Percentiles rank a stretch among this genome's conserved stretches.
Conservation (phyloP, 495 filamentous ascomycete genomes). For the Sordaria brevicollis region DNA sequence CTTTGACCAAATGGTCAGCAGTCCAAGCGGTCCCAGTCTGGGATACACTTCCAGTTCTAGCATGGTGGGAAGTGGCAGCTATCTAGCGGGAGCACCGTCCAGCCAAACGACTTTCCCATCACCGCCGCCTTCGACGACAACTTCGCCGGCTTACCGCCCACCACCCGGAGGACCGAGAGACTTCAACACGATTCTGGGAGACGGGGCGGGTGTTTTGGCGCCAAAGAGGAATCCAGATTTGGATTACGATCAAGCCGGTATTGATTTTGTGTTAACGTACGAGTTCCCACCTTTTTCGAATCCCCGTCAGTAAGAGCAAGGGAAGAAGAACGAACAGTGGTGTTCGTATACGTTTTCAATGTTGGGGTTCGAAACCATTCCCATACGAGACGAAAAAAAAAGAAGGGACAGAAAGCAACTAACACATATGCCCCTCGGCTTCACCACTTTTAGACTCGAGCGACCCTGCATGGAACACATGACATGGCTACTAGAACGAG, state of each 20-base stretch:
- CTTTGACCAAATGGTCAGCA: conserved; percentile 36
- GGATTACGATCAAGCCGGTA: conserved; percentile 80
- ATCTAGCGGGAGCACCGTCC: conserved; percentile 18
- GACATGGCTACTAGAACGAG: conserved; percentile 57
- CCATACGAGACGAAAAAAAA: neutral
- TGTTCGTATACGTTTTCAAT: neutral
- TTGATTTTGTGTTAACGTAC: conserved; percentile 96
- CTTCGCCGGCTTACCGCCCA: conserved; percentile 1
- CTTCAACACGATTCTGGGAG: conserved; percentile 8
- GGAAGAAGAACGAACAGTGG: neutral
- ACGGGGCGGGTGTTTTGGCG: conserved; percentile 4
- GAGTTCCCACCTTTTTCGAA: conserved; percentile 28
- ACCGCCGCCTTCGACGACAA: conserved; percentile 28
- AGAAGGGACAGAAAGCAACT: conserved; percentile 5
- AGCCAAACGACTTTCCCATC: conserved; percentile 35
- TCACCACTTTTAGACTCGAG: conserved; percentile 59
- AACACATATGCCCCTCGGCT: conserved; percentile 7
- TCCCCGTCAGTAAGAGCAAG: neutral
- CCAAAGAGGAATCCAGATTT: conserved; percentile 33
- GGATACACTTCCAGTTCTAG: conserved; percentile 45
- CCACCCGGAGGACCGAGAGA: neutral
- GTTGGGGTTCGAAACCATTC: neutral
- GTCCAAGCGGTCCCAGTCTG: conserved; percentile 31
- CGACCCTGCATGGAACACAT: conserved; percentile 91
- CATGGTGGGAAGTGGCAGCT: conserved; percentile 46